phyloP scores from a whole-genome alignment of 768 basidiomycete species.

The Termitomyces sp. region DNA sequence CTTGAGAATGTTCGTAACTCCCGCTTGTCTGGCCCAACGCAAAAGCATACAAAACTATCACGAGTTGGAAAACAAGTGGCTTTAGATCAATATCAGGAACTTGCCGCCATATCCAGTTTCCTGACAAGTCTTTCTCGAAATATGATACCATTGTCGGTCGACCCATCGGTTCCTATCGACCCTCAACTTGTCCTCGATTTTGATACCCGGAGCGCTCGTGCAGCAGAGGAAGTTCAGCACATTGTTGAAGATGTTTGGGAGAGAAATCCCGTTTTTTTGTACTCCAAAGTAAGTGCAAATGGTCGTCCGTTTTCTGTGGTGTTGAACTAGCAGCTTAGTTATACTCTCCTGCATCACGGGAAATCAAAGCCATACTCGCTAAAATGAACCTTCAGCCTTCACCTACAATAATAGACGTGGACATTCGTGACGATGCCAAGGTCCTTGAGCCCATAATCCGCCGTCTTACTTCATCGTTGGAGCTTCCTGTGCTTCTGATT shows the following conservation, averaged over 20 bases:
- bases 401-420: slow-evolving; percentile 69
- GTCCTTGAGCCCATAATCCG: slow-evolving; percentile 60
- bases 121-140: slow-evolving; percentile 73
- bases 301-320: background rate
- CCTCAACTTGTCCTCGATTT: slow-evolving; percentile 83
- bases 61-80: slow-evolving; percentile 35
- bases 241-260: slow-evolving; percentile 69
- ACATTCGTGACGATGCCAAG: slow-evolving; percentile 66
- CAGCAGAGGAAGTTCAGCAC: slow-evolving; percentile 53
- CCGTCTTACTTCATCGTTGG: slow-evolving; percentile 52
- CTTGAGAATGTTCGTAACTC: slow-evolving; percentile 35
- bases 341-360: slow-evolving; percentile 63
- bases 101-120: slow-evolving; percentile 74
- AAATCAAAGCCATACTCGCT: slow-evolving; percentile 57
- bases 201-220: slow-evolving; percentile 65
- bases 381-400: slow-evolving; percentile 56
- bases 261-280: slow-evolving; percentile 71
- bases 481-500: slow-evolving; percentile 67
- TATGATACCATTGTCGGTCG: slow-evolving; percentile 61
- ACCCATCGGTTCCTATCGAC: slow-evolving; percentile 66
- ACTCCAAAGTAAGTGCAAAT: slow-evolving; percentile 53
- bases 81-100: slow-evolving; percentile 57
- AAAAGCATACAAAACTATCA: slow-evolving; percentile 19
- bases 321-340: slow-evolving; percentile 33
- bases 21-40: slow-evolving; percentile 22